Evolutionary conservation across 208 protist species (phyloP).

Genomic region (Trypanosoma scelopori): DNA sequence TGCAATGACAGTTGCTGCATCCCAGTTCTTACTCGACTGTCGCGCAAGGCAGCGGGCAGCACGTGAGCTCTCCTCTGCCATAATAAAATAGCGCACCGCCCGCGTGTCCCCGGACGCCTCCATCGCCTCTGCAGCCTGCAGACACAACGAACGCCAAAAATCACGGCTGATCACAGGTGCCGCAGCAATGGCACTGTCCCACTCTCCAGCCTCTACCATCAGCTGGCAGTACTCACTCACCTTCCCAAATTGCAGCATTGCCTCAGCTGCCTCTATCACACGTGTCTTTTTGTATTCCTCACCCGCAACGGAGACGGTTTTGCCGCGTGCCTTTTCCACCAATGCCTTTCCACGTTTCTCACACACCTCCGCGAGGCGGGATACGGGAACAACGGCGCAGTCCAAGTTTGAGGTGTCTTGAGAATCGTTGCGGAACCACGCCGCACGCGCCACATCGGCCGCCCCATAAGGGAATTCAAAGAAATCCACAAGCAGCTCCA

Average conservation of each 20-base stretch:
- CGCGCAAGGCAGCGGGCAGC: conserved; percentile 61
- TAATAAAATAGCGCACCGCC: conserved; percentile 77
- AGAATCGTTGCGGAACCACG: conserved; percentile 19
- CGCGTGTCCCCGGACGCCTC: conserved; percentile 54
- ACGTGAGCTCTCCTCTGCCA: conserved; percentile 65
- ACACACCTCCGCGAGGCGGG: conserved; percentile 47
- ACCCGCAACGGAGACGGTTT: conserved; percentile 54
- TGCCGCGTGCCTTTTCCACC: conserved; percentile 68
- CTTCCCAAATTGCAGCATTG: conserved; percentile 71
- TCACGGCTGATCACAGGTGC: conserved; percentile 83
- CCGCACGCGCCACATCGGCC: conserved; percentile 56
- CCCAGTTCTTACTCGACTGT: conserved; percentile 43
- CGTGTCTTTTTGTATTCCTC: conserved; percentile 55
- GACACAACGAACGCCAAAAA: conserved; percentile 82
- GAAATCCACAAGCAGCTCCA: conserved; percentile 61
- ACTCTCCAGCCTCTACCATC: conserved; percentile 85
- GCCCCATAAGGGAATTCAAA: conserved; percentile 83
- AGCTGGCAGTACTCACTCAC: conserved; percentile 79
- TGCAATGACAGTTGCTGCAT: conserved; percentile 57
- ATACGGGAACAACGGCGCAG: conserved; percentile 47
- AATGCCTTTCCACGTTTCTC: conserved; percentile 45
- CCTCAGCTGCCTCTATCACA: conserved; percentile 71
- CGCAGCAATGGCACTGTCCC: conserved; percentile 86
- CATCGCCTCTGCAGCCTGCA: conserved; percentile 70
- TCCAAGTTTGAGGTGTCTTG: conserved; percentile 30